Conservation (phyloP, 768 basidiomycete species). For the Lactarius quietus region DNA sequence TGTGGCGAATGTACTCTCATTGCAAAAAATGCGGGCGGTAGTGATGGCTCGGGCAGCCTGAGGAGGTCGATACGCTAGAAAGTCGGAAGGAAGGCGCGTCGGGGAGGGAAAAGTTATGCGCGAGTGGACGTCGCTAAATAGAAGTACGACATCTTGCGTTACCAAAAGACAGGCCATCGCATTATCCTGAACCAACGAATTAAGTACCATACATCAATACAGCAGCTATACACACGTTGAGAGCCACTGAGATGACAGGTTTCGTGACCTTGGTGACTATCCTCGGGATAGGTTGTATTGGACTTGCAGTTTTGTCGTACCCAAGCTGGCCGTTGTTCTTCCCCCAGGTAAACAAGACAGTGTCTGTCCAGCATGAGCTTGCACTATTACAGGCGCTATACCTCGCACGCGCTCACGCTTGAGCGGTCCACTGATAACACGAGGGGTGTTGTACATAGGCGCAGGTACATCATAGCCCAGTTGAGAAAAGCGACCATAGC, state of each 20-base stretch:
- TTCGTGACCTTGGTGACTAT: slow-evolving; percentile 75
- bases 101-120: slow-evolving; percentile 74
- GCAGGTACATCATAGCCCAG: slow-evolving; percentile 81
- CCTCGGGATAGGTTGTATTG: slow-evolving; percentile 72
- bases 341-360: slow-evolving; percentile 83
- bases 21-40: slow-evolving; percentile 75
- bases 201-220: not conserved
- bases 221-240: slow-evolving; percentile 53
- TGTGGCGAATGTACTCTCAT: slow-evolving; percentile 79
- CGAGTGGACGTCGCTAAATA: slow-evolving; percentile 72
- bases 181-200: slow-evolving; percentile 51
- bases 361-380: slow-evolving; percentile 83
- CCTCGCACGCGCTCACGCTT: slow-evolving; percentile 78
- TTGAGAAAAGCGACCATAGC: slow-evolving; percentile 83
- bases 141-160: slow-evolving; percentile 77
- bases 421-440: slow-evolving; percentile 68
- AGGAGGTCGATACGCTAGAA: slow-evolving; percentile 71
- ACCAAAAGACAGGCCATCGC: slow-evolving; percentile 79
- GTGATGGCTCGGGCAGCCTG: slow-evolving; percentile 64
- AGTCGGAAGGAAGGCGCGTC: slow-evolving; percentile 40
- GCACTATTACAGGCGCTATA: slow-evolving; percentile 84
- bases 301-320: slow-evolving; percentile 71
- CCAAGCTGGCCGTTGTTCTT: slow-evolving; percentile 92
- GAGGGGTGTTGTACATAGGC: slow-evolving; percentile 64
- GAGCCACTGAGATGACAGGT: slow-evolving; percentile 65